Base-by-base conservation (phyloP, 257 asterid species). In the Solanum chiquidenum region DNA sequence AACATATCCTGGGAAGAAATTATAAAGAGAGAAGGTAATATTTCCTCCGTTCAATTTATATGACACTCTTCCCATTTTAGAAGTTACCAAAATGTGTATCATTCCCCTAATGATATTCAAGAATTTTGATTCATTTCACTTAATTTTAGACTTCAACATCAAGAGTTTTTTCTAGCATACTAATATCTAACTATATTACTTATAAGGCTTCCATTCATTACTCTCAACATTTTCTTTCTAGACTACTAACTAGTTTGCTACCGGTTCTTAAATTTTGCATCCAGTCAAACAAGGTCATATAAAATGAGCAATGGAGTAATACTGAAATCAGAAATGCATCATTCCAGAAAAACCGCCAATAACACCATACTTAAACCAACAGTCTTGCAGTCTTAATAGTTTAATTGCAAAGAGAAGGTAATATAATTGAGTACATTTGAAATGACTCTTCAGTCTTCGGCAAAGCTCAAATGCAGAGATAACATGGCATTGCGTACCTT, bases 401-500 rank as follows among this genome's bases (percentile, higher is more conserved):
- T 79, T 27, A 80, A 80, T 44, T 76, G n/a, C 64, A 8, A 25
- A 79, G 84, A 79, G 27, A 44, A 79, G 84, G 66, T 14, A 44
- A 14, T 27, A 14, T 4, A 77, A 25, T 16, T 27, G 9, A 79
- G 60, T 16, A 44, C 16, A 44, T 14, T 8, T 44, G 38, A 16
- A 44, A 52, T 79, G 40, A 76, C 7, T 44, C 9, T 38, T 29
- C n/a, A 7, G 13, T 44, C 9, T 38, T 29, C n/a, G 12, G 13
- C 21, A 13, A 49, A 49, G n/a, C 13, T 25, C 37, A 40, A 77
- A 7, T 77, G 37, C 8, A 16, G 6, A 25, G 64, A 76, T 2
- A 38, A 40, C 29, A 21, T 85, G 75, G 31, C 44, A 60, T 18
- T 55, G 86, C 88, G 20, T 77, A 94, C 99, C 98, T 94, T 92